Base-by-base conservation (phyloP, 495 filamentous ascomycete species). In the Saxispiralis lemnorum region DNA sequence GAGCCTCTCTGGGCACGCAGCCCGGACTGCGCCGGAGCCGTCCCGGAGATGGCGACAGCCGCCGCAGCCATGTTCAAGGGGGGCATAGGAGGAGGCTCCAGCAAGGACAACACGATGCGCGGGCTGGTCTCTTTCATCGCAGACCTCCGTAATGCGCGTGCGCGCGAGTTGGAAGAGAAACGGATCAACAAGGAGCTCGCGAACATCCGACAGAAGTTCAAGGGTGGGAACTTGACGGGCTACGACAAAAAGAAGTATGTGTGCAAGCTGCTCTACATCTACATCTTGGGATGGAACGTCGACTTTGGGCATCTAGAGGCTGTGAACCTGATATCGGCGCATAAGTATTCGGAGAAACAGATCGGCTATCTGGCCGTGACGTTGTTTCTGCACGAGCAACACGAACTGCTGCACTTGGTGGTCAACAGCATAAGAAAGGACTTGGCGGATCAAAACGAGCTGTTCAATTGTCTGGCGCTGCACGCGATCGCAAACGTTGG, bases 231-330 rank as follows among this genome's bases (percentile, higher is more conserved):
- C 43, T 38, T 52, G 46, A 43, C 38, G 28, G 92, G 92, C 39
- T 99, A 99, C 55, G 83, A 93, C 63, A 93, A 92, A 71, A 99
- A 99, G 72, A 99, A 99, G 81, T 99, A 99, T 58, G 92, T 99
- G 36, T 99, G 92, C 81, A 97, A 97, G 76, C 72, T 99, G 50
- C 73, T 99, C 36, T 99, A 99, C 57, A 95, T 99, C 53, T 99
- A 99, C 60, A 99, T 99, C 45, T 76, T 96, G 39, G 92, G 92
- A 7, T 99, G 92, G 78, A 92, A 99, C 57, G 87, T 99, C 63
- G 92, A 96, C 59, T 99, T 99, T 58, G 92, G 92, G 17, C 92
- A 99, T 59, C 75, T 96, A 31, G 92, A 99, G 63, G 92, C 92
- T 7, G 87, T 99, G 60, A 95, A 95, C 51, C 73, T 99, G 45